A percentile compares a stretch with the other conserved stretches of the same genome.
phyloP scores from a whole-genome alignment of 2,329 filamentous ascomycete species.

The Cadophora gregata region DNA sequence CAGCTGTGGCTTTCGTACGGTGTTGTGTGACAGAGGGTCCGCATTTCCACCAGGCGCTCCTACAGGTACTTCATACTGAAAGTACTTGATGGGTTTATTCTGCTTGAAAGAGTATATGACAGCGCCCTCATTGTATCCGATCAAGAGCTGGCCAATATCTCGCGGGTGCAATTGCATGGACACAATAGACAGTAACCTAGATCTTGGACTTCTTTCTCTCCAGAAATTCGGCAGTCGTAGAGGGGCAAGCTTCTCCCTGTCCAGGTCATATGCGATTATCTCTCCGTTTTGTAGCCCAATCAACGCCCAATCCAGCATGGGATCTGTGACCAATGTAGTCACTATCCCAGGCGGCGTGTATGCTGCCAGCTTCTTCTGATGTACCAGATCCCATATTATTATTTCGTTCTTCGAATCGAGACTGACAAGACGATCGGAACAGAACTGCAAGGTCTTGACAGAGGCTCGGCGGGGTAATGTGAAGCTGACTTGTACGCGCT shows the following conservation, averaged over 20 bases:
- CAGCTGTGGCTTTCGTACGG: slow-evolving; percentile 72
- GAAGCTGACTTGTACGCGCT: slow-evolving; percentile 78
- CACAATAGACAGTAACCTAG: slow-evolving; percentile 69
- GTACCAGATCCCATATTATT: slow-evolving; percentile 79
- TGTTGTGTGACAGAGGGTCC: slow-evolving; percentile 66
- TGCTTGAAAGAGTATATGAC: slow-evolving; percentile 96
- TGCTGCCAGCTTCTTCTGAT: slow-evolving; percentile 67
- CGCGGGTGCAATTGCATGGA: slow-evolving; percentile 86
- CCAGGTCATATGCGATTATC: slow-evolving; percentile 90
- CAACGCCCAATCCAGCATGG: slow-evolving; percentile 91
- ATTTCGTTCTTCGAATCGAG: slow-evolving; percentile 88
- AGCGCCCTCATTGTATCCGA: slow-evolving; percentile 89
- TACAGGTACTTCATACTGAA: slow-evolving; percentile 80
- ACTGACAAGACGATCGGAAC: slow-evolving; percentile 82
- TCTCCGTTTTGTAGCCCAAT: slow-evolving; percentile 84
- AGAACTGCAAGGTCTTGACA: slow-evolving; percentile 81
- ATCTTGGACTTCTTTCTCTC: slow-evolving; percentile 72
- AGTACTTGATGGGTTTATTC: slow-evolving; percentile 77
- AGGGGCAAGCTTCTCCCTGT: slow-evolving; percentile 75
- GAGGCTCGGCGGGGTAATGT: slow-evolving; percentile 74
- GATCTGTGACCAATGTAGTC: slow-evolving; percentile 78
- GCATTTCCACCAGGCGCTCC: slow-evolving; percentile 78
- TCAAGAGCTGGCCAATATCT: slow-evolving; percentile 88
- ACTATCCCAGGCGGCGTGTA: slow-evolving; percentile 81
- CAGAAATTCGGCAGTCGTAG: slow-evolving; percentile 90